Conservation (phyloP, 1,139 yeast genomes). For the Suhomyces terraborum region DNA sequence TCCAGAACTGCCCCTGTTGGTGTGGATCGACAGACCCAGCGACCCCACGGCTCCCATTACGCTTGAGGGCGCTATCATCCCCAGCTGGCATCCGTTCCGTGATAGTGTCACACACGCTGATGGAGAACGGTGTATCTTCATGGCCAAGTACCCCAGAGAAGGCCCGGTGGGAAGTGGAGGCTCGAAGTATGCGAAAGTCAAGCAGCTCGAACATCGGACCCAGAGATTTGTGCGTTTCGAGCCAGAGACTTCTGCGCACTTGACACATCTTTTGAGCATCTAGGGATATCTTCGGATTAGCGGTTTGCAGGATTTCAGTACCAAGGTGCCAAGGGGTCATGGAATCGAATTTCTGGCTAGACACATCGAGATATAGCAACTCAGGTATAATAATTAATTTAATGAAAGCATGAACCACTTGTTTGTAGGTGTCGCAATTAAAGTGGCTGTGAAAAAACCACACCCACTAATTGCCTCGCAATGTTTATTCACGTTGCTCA, state of each 20-base stretch:
- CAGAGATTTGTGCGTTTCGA: slow-evolving; percentile 1
- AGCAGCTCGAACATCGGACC: background rate
- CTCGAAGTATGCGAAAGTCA: background rate
- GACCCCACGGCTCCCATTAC: slow-evolving; percentile 2
- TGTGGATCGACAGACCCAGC: slow-evolving; percentile 16
- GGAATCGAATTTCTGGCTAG: too few species aligned
- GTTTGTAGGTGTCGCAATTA: too few species aligned
- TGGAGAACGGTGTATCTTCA: background rate
- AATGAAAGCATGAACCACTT: background rate
- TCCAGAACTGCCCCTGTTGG: slow-evolving; percentile 3
- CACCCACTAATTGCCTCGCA: too few species aligned
- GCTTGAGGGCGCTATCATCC: slow-evolving; percentile 16
- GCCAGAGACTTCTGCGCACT: background rate
- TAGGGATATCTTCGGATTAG: background rate
- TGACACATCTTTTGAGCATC: background rate
- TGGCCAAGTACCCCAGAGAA: background rate
- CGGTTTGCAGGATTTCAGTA: too few species aligned
- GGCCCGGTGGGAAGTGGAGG: too few species aligned
- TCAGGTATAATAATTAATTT: background rate
- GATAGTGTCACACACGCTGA: slow-evolving; percentile 10
- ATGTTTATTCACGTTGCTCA: too few species aligned
- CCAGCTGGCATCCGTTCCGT: slow-evolving; percentile 16
- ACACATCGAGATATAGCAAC: too few species aligned
- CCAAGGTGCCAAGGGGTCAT: too few species aligned
- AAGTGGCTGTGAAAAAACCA: too few species aligned